A percentile compares a stretch with the other conserved stretches of the same genome.
phyloP scores from a whole-genome alignment of 2,329 filamentous ascomycete species.

The Pyrenochaeta sp. region DNA sequence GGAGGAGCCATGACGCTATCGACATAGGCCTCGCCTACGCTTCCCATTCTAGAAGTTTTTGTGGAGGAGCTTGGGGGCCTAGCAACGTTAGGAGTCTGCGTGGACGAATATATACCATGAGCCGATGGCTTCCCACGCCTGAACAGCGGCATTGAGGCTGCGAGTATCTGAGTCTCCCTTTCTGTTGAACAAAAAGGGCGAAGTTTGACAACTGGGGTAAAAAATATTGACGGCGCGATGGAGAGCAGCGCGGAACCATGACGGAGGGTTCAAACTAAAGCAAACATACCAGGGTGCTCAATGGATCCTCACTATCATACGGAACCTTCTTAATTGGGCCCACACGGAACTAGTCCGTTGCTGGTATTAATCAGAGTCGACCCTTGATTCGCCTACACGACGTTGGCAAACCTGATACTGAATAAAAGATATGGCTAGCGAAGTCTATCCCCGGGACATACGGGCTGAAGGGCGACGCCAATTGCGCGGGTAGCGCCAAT shows the following conservation, averaged over 20 bases:
- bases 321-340: conserved; percentile 1
- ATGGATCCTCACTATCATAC: conserved; percentile 1
- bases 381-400: conserved; percentile 13
- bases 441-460: neutral
- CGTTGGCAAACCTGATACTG: conserved; percentile 7
- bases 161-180: neutral
- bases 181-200: conserved; percentile 1
- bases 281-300: conserved; percentile 28
- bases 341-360: conserved; percentile 11
- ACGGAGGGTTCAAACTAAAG: conserved; percentile 25
- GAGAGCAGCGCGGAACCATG: conserved; percentile 22
- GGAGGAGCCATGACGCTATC: conserved; percentile 40
- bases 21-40: conserved; percentile 29
- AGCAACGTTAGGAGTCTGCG: conserved; percentile 23
- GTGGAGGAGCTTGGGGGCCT: conserved; percentile 32
- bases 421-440: conserved; percentile 11
- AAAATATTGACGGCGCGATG: conserved; percentile 8
- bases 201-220: conserved; percentile 1
- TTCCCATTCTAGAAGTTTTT: conserved; percentile 36
- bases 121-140: conserved; percentile 43
- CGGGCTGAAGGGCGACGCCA: neutral
- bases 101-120: conserved; percentile 39
- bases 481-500: neutral
- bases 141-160: conserved; percentile 32
- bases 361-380: conserved; percentile 4